phyloP scores from a whole-genome alignment of 2,329 filamentous ascomycete species.

The Aspergillus ochraceoroseus region DNA sequence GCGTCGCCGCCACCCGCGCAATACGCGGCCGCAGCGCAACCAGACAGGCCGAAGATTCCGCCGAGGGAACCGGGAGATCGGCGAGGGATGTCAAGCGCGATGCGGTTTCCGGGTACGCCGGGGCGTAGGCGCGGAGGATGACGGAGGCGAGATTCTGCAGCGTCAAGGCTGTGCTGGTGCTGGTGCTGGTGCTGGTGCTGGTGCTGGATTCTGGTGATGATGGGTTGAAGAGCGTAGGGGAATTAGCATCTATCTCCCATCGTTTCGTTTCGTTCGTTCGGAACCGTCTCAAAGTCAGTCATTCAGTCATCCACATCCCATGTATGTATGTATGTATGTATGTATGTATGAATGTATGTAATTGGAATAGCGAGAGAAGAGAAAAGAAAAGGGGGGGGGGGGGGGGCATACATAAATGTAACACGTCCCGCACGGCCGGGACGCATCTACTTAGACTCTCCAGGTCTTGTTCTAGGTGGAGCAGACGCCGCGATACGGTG shows the following conservation, averaged over 20 bases:
- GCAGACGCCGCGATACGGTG: conserved; percentile 39
- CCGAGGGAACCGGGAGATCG: conserved; percentile 45
- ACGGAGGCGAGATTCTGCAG: conserved; percentile 37
- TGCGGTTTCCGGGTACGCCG: conserved; percentile 46
- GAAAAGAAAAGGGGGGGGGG: conserved; percentile 2
- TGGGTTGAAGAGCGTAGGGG: conserved; percentile 40
- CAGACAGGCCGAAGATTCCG: conserved; percentile 39
- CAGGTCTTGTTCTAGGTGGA: conserved; percentile 37
- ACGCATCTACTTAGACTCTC: conserved; percentile 36
- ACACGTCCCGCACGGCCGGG: conserved; percentile 40
- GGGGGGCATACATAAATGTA: conserved; percentile 37
- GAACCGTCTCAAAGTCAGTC: too few species aligned
- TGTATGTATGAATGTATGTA: too few species aligned
- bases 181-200: conserved; percentile 7
- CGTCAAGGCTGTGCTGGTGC: background rate
- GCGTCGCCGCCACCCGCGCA: conserved; percentile 33
- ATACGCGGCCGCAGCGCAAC: conserved; percentile 43
- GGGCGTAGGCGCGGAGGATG: conserved; percentile 44
- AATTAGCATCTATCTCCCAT: too few species aligned
- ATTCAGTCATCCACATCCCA: too few species aligned
- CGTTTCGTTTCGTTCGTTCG: conserved; percentile 28
- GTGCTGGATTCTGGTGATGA: conserved; percentile 32
- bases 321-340: too few species aligned
- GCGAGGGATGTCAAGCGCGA: conserved; percentile 47
- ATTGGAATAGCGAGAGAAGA: too few species aligned